Percentiles rank a stretch among this genome's conserved stretches.
These are phyloP conservation scores for Coccinonectria pachysandricola DNA, from an alignment of 2,329 filamentous ascomycete species.

Conservation along the genomic window DNA sequence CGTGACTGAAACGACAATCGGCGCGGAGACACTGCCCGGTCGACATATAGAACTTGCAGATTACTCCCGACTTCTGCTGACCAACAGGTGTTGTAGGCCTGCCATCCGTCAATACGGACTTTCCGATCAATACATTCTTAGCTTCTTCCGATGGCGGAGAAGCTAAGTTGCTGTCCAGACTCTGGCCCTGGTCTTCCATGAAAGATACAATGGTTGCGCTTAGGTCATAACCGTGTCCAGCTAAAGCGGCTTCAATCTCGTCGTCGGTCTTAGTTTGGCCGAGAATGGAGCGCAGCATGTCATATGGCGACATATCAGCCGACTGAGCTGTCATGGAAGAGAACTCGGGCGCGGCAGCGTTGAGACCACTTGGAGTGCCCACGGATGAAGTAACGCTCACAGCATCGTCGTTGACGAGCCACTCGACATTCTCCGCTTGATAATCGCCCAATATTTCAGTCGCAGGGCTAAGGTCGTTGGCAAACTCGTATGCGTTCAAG, in stretches of 20 bases:
- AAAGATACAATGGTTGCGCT: slow-evolving; percentile 84
- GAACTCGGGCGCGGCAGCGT: slow-evolving; percentile 74
- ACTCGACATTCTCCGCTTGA: slow-evolving; percentile 90
- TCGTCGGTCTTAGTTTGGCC: slow-evolving; percentile 84
- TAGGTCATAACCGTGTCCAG: slow-evolving; percentile 83
- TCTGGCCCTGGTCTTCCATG: slow-evolving; percentile 58
- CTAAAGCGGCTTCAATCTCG: slow-evolving; percentile 85
- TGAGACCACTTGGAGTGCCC: slow-evolving; percentile 59
- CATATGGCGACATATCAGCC: slow-evolving; percentile 92
- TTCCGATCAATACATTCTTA: slow-evolving; percentile 72
- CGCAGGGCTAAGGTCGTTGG: slow-evolving; percentile 67
- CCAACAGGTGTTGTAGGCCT: slow-evolving; percentile 68
- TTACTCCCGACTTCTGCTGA: slow-evolving; percentile 72
- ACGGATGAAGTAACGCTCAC: slow-evolving; percentile 70
- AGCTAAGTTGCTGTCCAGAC: slow-evolving; percentile 20
- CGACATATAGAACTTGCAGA: slow-evolving; percentile 95
- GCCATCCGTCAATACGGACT: slow-evolving; percentile 69
- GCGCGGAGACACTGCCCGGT: slow-evolving; percentile 92
- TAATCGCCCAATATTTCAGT: slow-evolving; percentile 85
- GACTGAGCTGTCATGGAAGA: slow-evolving; percentile 49
- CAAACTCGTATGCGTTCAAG: slow-evolving; percentile 90
- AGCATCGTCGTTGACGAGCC: slow-evolving; percentile 84
- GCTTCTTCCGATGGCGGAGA: slow-evolving; percentile 38
- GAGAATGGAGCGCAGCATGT: slow-evolving; percentile 91
- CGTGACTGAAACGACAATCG: slow-evolving; percentile 94